A percentile compares a stretch with the other conserved stretches of the same genome.
These are phyloP conservation scores for Pharnaceum exiguum DNA, from an alignment of 148 eudicot species.

Conservation along the genomic window DNA sequence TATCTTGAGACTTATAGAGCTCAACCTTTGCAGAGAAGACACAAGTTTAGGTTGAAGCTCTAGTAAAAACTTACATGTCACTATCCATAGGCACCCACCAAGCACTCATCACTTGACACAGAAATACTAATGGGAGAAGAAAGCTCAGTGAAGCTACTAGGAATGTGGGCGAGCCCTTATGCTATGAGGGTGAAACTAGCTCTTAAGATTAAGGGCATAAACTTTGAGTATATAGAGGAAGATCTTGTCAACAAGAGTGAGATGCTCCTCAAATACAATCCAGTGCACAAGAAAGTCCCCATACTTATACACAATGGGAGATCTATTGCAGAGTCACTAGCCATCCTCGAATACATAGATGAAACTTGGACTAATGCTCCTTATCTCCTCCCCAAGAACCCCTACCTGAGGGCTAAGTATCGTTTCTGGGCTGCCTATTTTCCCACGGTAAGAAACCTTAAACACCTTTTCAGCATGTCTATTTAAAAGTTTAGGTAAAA, in stretches of 20 bases:
- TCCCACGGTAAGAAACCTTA: conserved; percentile 1
- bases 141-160: conserved; percentile 24
- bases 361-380: conserved; percentile 34
- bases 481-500: not conserved
- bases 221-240: conserved; percentile 33
- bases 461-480: not conserved
- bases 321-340: conserved; percentile 33
- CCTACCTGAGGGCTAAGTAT: conserved; percentile 37
- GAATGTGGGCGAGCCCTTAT: conserved; percentile 31
- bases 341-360: conserved; percentile 54
- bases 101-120: not conserved
- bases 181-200: conserved; percentile 19
- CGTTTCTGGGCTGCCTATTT: conserved; percentile 47
- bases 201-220: conserved; percentile 28
- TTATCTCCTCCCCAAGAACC: conserved; percentile 44
- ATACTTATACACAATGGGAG: conserved; percentile 28
- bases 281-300: conserved; percentile 32
- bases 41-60: too few relatives aligned
- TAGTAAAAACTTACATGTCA: not conserved
- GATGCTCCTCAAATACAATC: conserved; percentile 25
- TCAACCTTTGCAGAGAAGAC: too few relatives aligned
- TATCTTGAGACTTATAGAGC: too few relatives aligned
- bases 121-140: conserved; percentile 4
- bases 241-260: conserved; percentile 26
- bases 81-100: not conserved